These are phyloP conservation scores for Cladophialophora exuberans DNA, from an alignment of 2,329 filamentous ascomycete species.

Conservation along the genomic window DNA sequence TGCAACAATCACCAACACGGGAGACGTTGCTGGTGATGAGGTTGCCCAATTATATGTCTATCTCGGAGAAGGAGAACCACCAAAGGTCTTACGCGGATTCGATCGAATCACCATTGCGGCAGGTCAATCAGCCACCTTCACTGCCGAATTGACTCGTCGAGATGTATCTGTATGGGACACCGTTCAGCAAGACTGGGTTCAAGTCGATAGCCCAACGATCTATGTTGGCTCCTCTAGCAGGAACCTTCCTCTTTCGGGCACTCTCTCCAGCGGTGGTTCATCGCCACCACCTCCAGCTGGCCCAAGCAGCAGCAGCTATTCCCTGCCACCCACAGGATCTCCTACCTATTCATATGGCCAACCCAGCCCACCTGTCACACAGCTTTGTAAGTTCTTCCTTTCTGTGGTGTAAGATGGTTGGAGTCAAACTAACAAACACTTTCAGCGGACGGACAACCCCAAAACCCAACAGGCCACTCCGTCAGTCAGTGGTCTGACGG, in stretches of 20 bases:
- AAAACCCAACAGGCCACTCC: neutral
- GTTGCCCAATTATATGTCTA: slow-evolving; percentile 69
- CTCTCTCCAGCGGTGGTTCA: slow-evolving; percentile 35
- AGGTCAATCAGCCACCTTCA: slow-evolving; percentile 69
- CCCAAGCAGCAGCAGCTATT: neutral
- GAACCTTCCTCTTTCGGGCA: slow-evolving; percentile 55
- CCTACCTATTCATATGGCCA: neutral
- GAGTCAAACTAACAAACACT: no score
- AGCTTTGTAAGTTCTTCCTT: no score
- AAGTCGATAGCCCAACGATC: slow-evolving; percentile 57
- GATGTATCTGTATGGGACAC: slow-evolving; percentile 89
- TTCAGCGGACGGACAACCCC: neutral
- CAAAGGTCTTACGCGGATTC: slow-evolving; percentile 74
- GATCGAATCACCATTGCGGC: slow-evolving; percentile 73
- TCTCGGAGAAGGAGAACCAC: slow-evolving; percentile 76
- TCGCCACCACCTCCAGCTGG: slow-evolving; percentile 1
- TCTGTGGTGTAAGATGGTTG: no score
- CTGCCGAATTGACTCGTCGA: slow-evolving; percentile 70
- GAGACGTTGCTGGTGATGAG: slow-evolving; percentile 53
- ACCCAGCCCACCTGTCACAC: neutral
- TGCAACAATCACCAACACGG: slow-evolving; percentile 57
- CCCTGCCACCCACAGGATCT: neutral
- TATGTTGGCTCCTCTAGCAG: slow-evolving; percentile 64
- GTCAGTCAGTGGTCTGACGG: neutral
- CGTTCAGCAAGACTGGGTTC: slow-evolving; percentile 79